Conservation (phyloP, 768 basidiomycete genomes). For the Polyporus arcularius region DNA sequence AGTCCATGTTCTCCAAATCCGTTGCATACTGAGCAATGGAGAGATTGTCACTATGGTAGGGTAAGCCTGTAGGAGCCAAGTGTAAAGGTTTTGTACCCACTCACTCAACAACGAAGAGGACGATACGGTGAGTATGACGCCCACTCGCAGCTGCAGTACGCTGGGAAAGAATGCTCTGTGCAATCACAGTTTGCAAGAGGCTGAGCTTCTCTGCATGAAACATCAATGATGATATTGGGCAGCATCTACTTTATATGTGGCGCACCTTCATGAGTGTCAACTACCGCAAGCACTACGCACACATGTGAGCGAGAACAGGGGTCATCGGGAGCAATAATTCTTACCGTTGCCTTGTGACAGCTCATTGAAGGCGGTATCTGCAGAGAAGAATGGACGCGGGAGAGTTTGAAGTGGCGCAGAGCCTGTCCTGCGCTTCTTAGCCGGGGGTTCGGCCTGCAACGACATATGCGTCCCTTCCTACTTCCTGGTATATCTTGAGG, state of each 20-base stretch:
- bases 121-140: constrained; percentile 6
- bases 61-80: background rate
- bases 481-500: background rate
- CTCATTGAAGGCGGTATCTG: background rate
- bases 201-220: constrained; percentile 9
- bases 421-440: background rate
- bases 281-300: constrained; percentile 9
- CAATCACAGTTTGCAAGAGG: constrained; percentile 7
- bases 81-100: background rate
- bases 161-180: constrained; percentile 2
- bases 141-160: background rate
- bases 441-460: background rate
- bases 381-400: background rate
- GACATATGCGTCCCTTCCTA: constrained; percentile 35
- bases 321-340: background rate
- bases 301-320: background rate
- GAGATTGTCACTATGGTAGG: constrained; percentile 10
- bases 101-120: constrained; percentile 21
- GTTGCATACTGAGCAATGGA: constrained; percentile 20
- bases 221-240: background rate
- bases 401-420: background rate
- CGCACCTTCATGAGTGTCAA: constrained; percentile 12
- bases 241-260: background rate
- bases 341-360: constrained; percentile 8
- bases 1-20: constrained; percentile 32